phyloP scores from a whole-genome alignment of 2,329 filamentous ascomycete genomes.

The Tolypocladium amazonense region DNA sequence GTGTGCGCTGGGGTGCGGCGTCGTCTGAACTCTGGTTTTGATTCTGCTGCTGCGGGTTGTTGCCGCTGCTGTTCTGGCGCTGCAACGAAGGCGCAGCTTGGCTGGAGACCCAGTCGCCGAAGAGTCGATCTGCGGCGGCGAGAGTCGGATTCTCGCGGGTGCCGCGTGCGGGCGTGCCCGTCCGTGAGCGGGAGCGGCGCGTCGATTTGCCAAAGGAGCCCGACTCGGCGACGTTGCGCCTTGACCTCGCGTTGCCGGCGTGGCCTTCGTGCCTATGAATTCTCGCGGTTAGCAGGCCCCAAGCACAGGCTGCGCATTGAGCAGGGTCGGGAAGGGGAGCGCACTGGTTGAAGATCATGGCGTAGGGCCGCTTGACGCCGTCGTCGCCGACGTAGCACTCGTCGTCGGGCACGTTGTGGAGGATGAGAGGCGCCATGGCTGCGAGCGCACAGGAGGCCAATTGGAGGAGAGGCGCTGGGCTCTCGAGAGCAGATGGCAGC shows the following conservation, averaged over 20 bases:
- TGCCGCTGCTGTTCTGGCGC: conserved; percentile 25
- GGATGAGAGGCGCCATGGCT: conserved; percentile 53
- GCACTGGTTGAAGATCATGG: conserved; percentile 55
- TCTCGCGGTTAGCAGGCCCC: conserved; percentile 1
- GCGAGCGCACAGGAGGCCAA: background rate
- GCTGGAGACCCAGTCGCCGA: conserved; percentile 45
- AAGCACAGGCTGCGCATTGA: background rate
- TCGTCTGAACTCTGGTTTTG: conserved; percentile 25
- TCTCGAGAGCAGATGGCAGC: background rate
- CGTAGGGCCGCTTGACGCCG: conserved; percentile 54
- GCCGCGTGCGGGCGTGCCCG: conserved; percentile 42
- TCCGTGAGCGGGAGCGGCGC: conserved; percentile 50
- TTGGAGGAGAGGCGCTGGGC: background rate
- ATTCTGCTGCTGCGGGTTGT: conserved; percentile 18
- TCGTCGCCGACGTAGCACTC: conserved; percentile 57
- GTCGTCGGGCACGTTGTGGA: conserved; percentile 59
- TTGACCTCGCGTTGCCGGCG: conserved; percentile 34
- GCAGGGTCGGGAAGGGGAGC: conserved; percentile 9
- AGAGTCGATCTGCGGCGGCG: conserved; percentile 50
- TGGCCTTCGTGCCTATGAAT: conserved; percentile 40
- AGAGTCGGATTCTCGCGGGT: conserved; percentile 49
- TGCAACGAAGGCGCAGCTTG: conserved; percentile 21
- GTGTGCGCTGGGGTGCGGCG: conserved; percentile 21
- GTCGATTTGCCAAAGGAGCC: conserved; percentile 60
- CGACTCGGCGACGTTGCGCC: conserved; percentile 46